Base-by-base conservation (phyloP, 148 eudicot genomes). In the Silene conica region DNA sequence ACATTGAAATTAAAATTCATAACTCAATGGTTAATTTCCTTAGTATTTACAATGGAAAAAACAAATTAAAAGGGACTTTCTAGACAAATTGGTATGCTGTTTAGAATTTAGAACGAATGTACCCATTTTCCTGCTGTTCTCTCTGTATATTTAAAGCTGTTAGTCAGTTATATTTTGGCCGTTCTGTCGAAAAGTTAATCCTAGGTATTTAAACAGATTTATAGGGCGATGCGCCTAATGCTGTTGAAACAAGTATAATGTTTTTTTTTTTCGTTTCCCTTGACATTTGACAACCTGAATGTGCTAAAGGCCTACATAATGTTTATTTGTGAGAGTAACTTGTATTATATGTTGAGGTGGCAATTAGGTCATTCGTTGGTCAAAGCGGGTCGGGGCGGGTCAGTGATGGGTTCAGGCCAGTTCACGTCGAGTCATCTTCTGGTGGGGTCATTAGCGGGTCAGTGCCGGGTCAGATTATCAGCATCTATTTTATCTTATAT, bases 271-370 rank as follows among this genome's bases (percentile, higher is more conserved):
- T 15, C 55, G 58, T 43, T 19, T 48, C 54, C 55, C 72, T 43
- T 19, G 19, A 22, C 22, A 69, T 69, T 13, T 67, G 55, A 43
- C 58, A 69, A 48, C 72, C 57, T 69, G 58, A 58, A 69, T 45
- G 28, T 67, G 71, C 55, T 69, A 21, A 74, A 11, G 48, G 66
- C 52, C 45, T 69, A 63, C 70, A 38, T 13, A 21, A 48, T 61
- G 43, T 11, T 54, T 20, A 9, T 65, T 45, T 21, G 15, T 62
- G 19, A 25, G 62, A 73, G 14, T 10, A 14, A 26, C 20, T 31
- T 19, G 9, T 25, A 14, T 10, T 50, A 22, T 61, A 21, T 10
- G 5, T 22, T n/a, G n/a, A n/a, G n/a, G n/a, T n/a, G n/a, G n/a
- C n/a, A n/a, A n/a, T n/a, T n/a, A n/a, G n/a, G n/a, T n/a, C n/a